Base-by-base conservation (phyloP, 1,284 basidiomycete genomes). In the Dichomitus squalens region DNA sequence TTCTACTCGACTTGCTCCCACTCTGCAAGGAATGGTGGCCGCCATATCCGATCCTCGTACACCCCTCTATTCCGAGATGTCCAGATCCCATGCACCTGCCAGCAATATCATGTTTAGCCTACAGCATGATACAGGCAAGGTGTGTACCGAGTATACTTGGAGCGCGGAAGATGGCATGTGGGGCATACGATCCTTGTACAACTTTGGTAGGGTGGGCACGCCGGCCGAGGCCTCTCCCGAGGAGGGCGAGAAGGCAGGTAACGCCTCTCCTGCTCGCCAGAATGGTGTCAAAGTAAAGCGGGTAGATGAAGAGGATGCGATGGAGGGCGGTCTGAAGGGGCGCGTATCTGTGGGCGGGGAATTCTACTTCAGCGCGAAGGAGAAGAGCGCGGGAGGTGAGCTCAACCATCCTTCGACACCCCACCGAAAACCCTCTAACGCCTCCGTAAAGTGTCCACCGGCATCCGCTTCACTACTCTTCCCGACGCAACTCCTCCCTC, bases 121-220 rank as follows among this genome's bases (percentile, higher is more conserved):
- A 27, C 95, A 98, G 72, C 93, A 96, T 66, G 95, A 98, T 69
- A 86, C 93, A 1, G 96, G 96, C 0, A 85, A 90, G 63, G 96
- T 93, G 87, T 94, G 92, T 61, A 90, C 92, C 3, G 96, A 98
- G 73, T 98, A 97, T 69, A 93, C 90, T 12, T 98, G 93, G 80
- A 96, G 93, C 60, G 91, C 93, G 0, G 92, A 96, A 65, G 96
- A 98, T 69, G 89, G 82, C 11, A 95, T 99, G 88, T 92, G 90
- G 81, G 96, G 96, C 7, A 73, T 94, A 20, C 83, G 93, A 7
- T 83, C 94, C n/a, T 79, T 98, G 57, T 94, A 96, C 71, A 97
- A 98, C 71, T 98, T 98, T 76, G 95, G 93, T 23, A 83, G 79
- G 66, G 73, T 81, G 12, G 75, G 72, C 61, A 64, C 61, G 0